Evolutionary conservation across 257 asterid genomes (phyloP).

Genomic region (Nicotiana benthamiana): DNA sequence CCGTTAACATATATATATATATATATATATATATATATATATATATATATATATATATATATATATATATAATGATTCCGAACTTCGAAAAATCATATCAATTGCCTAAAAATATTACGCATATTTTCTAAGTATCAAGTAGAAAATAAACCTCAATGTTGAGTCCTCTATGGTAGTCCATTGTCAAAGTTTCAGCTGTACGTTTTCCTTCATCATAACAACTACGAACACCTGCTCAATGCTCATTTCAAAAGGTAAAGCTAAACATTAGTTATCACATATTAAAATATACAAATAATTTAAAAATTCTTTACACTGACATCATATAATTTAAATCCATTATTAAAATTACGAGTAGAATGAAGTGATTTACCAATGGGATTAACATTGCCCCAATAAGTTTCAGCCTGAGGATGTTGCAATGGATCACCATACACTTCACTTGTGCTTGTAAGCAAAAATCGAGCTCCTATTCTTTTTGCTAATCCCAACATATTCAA

Average conservation of each 20-base stretch:
- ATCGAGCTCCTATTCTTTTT: constrained; percentile 79
- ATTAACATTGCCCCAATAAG: constrained; percentile 91
- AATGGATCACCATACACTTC: constrained; percentile 92
- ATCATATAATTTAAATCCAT: too few species aligned
- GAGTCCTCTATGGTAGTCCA: constrained; percentile 88
- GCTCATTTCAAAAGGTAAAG: too few species aligned
- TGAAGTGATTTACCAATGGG: constrained; percentile 62
- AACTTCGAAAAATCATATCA: too few species aligned
- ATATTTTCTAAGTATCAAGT: too few species aligned
- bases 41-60: too few species aligned
- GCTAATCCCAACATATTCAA: constrained; percentile 93
- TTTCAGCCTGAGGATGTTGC: constrained; percentile 79
- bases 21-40: too few species aligned
- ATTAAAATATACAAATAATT: rapidly evolving
- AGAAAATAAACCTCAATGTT: constrained; percentile 55
- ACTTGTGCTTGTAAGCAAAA: constrained; percentile 82
- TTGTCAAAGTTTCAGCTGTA: constrained; percentile 80
- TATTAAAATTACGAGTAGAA: neutral
- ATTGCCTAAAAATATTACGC: too few species aligned
- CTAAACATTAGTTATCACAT: neutral
- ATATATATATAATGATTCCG: too few species aligned
- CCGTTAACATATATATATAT: too few species aligned
- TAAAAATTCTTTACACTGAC: neutral
- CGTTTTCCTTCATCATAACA: constrained; percentile 94
- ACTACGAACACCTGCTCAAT: constrained; percentile 69